Evolutionary conservation across 768 basidiomycete species (phyloP).

Genomic region (Boletellus sp.): DNA sequence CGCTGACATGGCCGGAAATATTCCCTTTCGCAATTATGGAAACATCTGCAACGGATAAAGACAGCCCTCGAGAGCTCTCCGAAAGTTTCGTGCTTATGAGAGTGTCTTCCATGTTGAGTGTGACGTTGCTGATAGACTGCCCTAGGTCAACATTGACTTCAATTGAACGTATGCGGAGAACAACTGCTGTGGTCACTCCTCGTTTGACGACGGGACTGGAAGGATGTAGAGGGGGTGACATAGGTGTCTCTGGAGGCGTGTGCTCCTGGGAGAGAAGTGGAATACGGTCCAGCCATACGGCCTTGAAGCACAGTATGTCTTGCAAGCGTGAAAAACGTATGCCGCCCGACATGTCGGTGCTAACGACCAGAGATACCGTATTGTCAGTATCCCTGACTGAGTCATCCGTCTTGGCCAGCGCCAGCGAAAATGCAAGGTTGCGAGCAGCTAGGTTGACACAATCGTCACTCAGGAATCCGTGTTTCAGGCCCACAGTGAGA

Average conservation of each 20-base stretch:
- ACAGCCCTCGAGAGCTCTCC: constrained; percentile 57
- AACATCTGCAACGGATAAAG: constrained; percentile 58
- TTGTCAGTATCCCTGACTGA: constrained; percentile 36
- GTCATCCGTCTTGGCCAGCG: constrained; percentile 54
- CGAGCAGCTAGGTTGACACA: constrained; percentile 77
- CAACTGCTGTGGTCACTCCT: constrained; percentile 56
- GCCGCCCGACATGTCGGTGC: constrained; percentile 78
- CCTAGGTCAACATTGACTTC: constrained; percentile 79
- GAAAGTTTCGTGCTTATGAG: constrained; percentile 66
- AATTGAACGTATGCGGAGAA: constrained; percentile 71
- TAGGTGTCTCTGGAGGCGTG: constrained; percentile 18
- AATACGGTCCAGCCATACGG: constrained; percentile 89
- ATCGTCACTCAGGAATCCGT: constrained; percentile 81
- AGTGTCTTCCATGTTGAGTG: constrained; percentile 60
- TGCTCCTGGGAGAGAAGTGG: constrained; percentile 58
- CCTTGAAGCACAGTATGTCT: constrained; percentile 92
- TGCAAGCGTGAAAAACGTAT: constrained; percentile 84
- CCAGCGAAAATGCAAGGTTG: constrained; percentile 75
- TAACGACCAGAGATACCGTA: constrained; percentile 71
- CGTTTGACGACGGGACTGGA: constrained; percentile 27
- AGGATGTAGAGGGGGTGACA: constrained; percentile 12
- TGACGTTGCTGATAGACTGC: constrained; percentile 73
- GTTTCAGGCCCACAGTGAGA: constrained; percentile 74
- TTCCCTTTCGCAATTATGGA: constrained; percentile 61
- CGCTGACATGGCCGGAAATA: constrained; percentile 60